Evolutionary conservation across 2,329 filamentous ascomycete species (phyloP), one percentile per base, ranked within the genome.

Genomic region (Mycosphaerella arachidis): DNA sequence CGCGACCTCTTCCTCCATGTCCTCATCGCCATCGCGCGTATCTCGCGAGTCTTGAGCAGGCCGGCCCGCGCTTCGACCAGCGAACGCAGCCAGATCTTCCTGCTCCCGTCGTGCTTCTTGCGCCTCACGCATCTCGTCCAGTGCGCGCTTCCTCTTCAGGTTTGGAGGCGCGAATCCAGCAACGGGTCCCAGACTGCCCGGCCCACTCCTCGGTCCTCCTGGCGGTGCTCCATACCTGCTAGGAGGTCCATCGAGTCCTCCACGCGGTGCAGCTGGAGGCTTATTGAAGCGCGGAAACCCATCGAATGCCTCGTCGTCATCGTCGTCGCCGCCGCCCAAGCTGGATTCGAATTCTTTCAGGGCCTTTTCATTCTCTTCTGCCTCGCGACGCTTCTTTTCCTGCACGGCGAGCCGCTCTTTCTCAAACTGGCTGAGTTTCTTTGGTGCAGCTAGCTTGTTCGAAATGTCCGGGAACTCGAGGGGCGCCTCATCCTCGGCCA

Each of bases 321-420:
- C 82, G 40, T 81, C 84, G 45, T 82, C 79, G 9, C 56, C 58
- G 12, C 57, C 58, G 1, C 60, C 86, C 68, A 90, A 90, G 57
- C 83, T 91, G 75, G 93, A 93, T 58, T 94, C 85, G 67, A 96
- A 96, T 66, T 93, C 91, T 67, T 91, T 86, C 74, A 92, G 90
- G 0, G 92, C 91, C 27, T 91, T 91, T 24, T 89, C 90, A 6
- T 90, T 95, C 76, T 96, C 92, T 66, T 88, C 91, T 70, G 88
- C 89, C 75, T 96, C 92, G 66, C 91, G 84, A 67, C 85, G 83
- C 60, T 90, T 87, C 77, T 96, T 96, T 27, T 91, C 91, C 79
- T 96, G 91, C 58, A 90, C 90, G 73, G 96, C 91, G 61, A 90
- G 90, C 74, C 90, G 91, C 74, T 95, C 90, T 68, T 88, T 87